phyloP scores from a whole-genome alignment of 805 yeast genomes.

The Saturnispora gosingensis region DNA sequence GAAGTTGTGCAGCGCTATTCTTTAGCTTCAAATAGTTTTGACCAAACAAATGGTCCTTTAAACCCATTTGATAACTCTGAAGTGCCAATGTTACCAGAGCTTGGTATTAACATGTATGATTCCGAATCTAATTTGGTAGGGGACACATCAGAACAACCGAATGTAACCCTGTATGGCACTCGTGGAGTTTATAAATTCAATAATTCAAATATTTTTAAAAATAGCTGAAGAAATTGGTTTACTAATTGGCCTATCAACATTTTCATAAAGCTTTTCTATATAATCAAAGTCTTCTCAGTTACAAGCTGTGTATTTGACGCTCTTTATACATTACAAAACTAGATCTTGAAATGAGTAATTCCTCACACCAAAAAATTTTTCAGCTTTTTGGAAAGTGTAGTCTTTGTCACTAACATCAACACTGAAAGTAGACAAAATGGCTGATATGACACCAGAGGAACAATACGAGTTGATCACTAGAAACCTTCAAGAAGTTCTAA shows the following conservation, averaged over 20 bases:
- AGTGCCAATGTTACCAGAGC: neutral
- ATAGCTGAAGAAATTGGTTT: neutral
- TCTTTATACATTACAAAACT: neutral
- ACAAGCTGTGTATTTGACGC: neutral
- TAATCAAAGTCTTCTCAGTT: neutral
- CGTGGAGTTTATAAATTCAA: neutral
- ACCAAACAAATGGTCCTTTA: neutral
- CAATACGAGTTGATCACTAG: slow-evolving; percentile 71
- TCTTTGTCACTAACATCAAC: neutral
- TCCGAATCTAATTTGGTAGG: neutral
- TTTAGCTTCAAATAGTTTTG: neutral
- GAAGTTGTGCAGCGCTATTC: slow-evolving; percentile 2
- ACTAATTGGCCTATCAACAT: neutral
- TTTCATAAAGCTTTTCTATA: neutral
- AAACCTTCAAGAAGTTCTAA: slow-evolving; percentile 84
- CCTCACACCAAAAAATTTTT: neutral
- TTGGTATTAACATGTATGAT: neutral
- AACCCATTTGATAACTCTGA: slow-evolving; percentile 1
- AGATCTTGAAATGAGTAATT: neutral
- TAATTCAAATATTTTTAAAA: neutral
- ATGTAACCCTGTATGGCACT: neutral
- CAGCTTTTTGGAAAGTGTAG: neutral
- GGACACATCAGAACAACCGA: neutral
- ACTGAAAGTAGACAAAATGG: slow-evolving; percentile 10
- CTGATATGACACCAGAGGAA: slow-evolving; percentile 42